Conservation (phyloP, 1,284 basidiomycete genomes). For the Boletus holoroseus region DNA sequence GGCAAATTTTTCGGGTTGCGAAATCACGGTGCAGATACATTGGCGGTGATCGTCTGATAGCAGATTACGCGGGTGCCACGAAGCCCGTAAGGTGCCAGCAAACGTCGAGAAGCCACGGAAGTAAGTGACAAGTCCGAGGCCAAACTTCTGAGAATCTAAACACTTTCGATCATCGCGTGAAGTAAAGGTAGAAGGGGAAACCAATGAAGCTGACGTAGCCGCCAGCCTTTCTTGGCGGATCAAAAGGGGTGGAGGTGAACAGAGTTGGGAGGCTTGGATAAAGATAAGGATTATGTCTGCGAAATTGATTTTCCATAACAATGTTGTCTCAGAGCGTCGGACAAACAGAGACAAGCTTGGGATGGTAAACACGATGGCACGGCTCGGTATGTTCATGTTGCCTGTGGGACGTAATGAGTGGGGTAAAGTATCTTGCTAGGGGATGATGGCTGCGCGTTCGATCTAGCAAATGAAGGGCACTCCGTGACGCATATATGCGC, state of each 20-base stretch:
- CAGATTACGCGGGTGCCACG: conserved; percentile 27
- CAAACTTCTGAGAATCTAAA: conserved; percentile 30
- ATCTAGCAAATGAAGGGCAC: conserved; percentile 5
- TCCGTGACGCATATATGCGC: neutral
- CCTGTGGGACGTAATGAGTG: conserved; percentile 10
- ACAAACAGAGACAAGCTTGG: conserved; percentile 1
- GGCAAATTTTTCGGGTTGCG: conserved; percentile 12
- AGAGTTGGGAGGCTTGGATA: conserved; percentile 15
- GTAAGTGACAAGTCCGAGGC: conserved; percentile 34
- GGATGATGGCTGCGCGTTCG: neutral
- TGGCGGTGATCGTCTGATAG: conserved; percentile 26
- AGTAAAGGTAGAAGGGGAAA: conserved; percentile 13
- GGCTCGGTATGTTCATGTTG: neutral
- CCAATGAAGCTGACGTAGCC: conserved; percentile 19
- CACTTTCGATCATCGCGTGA: conserved; percentile 28
- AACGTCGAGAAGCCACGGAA: conserved; percentile 32
- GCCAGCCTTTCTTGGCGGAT: conserved; percentile 16
- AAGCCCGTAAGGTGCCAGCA: conserved; percentile 24
- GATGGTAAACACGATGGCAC: conserved; percentile 4
- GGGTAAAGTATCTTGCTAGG: conserved; percentile 1
- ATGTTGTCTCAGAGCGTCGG: conserved; percentile 2
- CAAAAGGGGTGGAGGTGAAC: conserved; percentile 16
- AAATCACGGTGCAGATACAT: conserved; percentile 12
- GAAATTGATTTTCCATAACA: conserved; percentile 18
- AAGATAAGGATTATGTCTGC: conserved; percentile 22